Evolutionary conservation across 2,329 filamentous ascomycete genomes (phyloP), one percentile per base, ranked within the genome.

Genomic region (Thelonectria rubi): DNA sequence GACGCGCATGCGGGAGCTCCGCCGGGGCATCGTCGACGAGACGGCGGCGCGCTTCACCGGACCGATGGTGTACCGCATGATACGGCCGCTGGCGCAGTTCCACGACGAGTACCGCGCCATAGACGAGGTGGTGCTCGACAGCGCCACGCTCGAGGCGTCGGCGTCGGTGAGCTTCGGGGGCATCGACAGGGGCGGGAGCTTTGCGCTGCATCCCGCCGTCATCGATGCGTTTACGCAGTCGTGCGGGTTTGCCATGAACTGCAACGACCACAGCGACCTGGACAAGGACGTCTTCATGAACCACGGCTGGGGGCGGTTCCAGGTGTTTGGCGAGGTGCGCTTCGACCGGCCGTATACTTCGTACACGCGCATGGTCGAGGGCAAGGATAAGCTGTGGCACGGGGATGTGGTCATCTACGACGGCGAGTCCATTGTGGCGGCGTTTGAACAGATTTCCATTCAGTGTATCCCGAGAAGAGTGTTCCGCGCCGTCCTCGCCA

Each of bases 351-450:
- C 42, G 9, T 69, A 69, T 9, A 65, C 47, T 3, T 66, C 67
- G 1, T 69, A 69, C 3, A 69, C 67, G 0, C 67, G 65, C 17
- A 69, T 42, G 67, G 30, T 26, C 0, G 60, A 55, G 10, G 67
- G 67, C 0, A 20, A 64, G 3, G 67, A 68, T 1, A 20, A 63
- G 40, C 67, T 64, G 1, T 66, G 63, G 62, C 55, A 63, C 30
- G 84, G 84, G 45, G 83, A 87, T 64, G 82, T 81, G 10, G 85
- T 84, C 63, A 74, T 86, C 65, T 84, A 86, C 58, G 82, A 86
- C 24, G 80, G 81, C 40, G 82, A 84, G 34, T 76, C 72, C 54
- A 77, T 85, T 39, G 80, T 85, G 2, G 83, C 67, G 0, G 67
- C 58, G 47, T 67, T 69, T 30, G 67, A 64, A 0, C 64, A 67